Base-by-base conservation (phyloP, 495 filamentous ascomycete species). In the Daldinia childiae region DNA sequence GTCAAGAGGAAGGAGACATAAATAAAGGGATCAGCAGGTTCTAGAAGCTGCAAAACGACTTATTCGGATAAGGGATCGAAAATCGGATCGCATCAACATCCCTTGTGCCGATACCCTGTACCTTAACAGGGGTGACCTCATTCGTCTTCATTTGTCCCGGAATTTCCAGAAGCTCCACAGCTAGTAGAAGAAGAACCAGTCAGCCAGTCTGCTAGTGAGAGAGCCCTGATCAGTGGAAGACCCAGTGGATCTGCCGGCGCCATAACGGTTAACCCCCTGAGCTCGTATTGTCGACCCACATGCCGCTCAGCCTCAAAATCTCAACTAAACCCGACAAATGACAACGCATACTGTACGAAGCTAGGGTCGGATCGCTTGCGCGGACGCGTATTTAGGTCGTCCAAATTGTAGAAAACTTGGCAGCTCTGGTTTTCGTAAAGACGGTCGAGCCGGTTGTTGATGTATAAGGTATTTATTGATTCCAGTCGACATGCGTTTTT, bases 241-340 rank as follows among this genome's bases (percentile, higher is more conserved):
- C 30, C 30, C 55, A 57, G 57, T 70, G 70, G 64, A 64, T 65
- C 59, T 72, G 70, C 70, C 70, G 64, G 64, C 64, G 26, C 64
- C 64, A 72, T 56, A 36, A 27, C 26, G 26, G 26, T 4, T 27
- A 27, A 60, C 19, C 70, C 69, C 64, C 60, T 68, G 55, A 72
- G 17, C 52, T 72, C 70, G 70, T 72, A 72, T 72, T 72, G 14
- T 19, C 38, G 61, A 34, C 50, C 70, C 70, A 72, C 70, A 50
- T 48, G 48, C 60, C 64, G 70, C 70, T 72, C 70, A 72, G 70
- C 70, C 70, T 72, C 70, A 72, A 72, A 72, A 54, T 72, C 54
- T 67, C 59, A 58, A 60, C 45, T 9, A 27, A 41, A 32, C 27
- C 15, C 52, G 56, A 48, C 45, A 58, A 67, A 72, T 60, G 27